Base-by-base conservation (phyloP, 2,329 filamentous ascomycete species). In the Aureobasidium sp. region DNA sequence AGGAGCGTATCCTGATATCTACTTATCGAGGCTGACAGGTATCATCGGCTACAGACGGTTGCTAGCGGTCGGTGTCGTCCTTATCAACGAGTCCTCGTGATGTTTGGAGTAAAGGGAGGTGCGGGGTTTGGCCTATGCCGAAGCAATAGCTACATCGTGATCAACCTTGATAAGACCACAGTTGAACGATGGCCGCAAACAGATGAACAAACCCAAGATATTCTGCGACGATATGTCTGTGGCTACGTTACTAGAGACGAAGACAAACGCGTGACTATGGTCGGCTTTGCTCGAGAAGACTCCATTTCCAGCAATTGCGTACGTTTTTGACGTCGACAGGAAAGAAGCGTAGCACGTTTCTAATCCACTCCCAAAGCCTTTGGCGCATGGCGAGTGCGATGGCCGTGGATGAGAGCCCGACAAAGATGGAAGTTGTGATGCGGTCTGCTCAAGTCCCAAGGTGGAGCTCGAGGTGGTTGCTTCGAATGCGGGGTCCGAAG, bases 81-180 rank as follows among this genome's bases (percentile, higher is more conserved):
- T 46, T 57, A 57, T 57, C 53, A 57, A 35, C 15, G 19, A 29
- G 19, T 40, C 21, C 35, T 35, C 38, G 40, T 57, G 38, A 27
- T 46, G 27, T 11, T 46, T 29, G 19, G 5, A 23, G 40, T 19
- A 57, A 40, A 29, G 10, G 19, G 5, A 45, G 53, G 53, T 57
- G 53, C 53, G 53, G 53, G 53, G 53, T 55, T 57, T 57, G 53
- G 29, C 53, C 53, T 57, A 35, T 19, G 53, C 53, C 40, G 53
- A 38, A 27, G 21, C 25, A 29, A 8, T 38, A 27, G 23, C 15
- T n/a, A 29, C 23, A 15, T 21, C 11, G 15, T 19, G 37, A 33
- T 31, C 23, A 43, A 55, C 38, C 37, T 43, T 43, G 27, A 55
- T 43, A 31, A 55, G 38, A 31, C 29, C 25, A 13, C n/a, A 23